Percentiles rank a stretch among this genome's conserved stretches.
These are phyloP conservation scores for Nitzschia sp. DNA, from an alignment of 108 stramenopile genomes.

Conservation along the genomic window DNA sequence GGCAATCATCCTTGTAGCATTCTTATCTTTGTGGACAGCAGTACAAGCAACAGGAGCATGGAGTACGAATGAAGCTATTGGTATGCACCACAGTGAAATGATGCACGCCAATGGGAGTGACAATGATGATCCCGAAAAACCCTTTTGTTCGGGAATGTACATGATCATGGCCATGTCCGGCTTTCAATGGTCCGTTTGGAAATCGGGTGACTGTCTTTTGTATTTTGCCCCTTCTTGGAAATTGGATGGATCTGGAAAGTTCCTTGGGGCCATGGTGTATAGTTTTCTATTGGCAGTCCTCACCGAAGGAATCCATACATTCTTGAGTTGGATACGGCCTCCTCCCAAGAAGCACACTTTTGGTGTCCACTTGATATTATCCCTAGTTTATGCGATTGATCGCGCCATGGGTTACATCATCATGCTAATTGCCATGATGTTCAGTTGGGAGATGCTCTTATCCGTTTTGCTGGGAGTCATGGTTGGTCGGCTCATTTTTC, in stretches of 20 bases:
- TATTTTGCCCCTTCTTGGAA: constrained; percentile 33
- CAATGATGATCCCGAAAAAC: neutral
- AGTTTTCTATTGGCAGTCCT: constrained; percentile 32
- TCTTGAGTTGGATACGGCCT: neutral
- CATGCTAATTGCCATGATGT: constrained; percentile 42
- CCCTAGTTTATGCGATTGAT: constrained; percentile 25
- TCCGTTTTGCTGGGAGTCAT: constrained; percentile 26
- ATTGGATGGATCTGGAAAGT: constrained; percentile 25
- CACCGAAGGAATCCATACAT: constrained; percentile 19
- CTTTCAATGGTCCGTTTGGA: constrained; percentile 33
- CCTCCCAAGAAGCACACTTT: neutral
- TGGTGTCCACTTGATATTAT: neutral
- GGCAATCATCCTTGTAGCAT: too few species aligned
- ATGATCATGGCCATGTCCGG: constrained; percentile 43
- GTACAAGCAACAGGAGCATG: too few species aligned
- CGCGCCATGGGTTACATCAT: constrained; percentile 29
- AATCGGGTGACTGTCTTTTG: constrained; percentile 18
- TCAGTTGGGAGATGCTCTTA: constrained; percentile 29
- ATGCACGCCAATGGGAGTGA: too few species aligned
- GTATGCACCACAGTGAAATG: too few species aligned
- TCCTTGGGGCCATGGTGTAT: constrained; percentile 36
- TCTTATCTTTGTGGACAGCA: too few species aligned
- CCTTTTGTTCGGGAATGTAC: constrained; percentile 36
- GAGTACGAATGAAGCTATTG: too few species aligned
- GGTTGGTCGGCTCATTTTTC: constrained; percentile 33